Conservation (phyloP, 768 basidiomycete genomes). For the Clitopilus passeckerianus region DNA sequence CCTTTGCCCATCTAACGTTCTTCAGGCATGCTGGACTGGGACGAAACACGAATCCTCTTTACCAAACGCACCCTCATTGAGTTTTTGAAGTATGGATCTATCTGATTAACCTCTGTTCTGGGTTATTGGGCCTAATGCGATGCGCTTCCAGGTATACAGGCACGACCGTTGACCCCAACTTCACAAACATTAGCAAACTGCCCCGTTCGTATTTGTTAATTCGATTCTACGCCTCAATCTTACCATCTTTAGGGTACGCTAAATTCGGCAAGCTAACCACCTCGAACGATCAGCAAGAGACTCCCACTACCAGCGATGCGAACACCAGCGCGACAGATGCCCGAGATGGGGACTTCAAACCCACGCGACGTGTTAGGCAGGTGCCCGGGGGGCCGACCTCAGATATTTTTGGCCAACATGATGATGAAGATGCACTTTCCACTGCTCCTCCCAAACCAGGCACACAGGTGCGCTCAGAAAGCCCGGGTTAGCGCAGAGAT, state of each 20-base stretch:
- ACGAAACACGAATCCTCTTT: constrained; percentile 69
- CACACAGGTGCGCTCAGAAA: constrained; percentile 3
- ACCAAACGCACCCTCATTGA: constrained; percentile 74
- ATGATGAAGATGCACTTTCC: constrained; percentile 54
- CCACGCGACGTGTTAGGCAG: constrained; percentile 52
- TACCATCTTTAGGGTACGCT: constrained; percentile 51
- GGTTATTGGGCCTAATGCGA: background rate
- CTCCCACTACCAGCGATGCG: constrained; percentile 6
- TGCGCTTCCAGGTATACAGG: constrained; percentile 54
- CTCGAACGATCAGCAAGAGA: constrained; percentile 7
- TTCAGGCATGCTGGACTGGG: constrained; percentile 82
- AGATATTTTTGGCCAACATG: constrained; percentile 43
- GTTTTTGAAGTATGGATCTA: constrained; percentile 59
- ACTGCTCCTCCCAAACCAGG: constrained; percentile 41
- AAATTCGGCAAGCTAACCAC: constrained; percentile 57
- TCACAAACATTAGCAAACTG: constrained; percentile 67
- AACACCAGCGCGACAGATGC: constrained; percentile 2
- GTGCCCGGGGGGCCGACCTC: constrained; percentile 48
- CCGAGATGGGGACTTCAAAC: constrained; percentile 34
- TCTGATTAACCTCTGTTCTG: background rate
- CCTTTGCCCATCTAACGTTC: constrained; percentile 6
- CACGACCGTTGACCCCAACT: constrained; percentile 73
- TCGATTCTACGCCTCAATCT: background rate
- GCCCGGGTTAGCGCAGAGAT: background rate
- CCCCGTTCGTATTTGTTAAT: constrained; percentile 45